Conservation (phyloP, 23 red algal species). For the Gracilaria vermiculophylla region DNA sequence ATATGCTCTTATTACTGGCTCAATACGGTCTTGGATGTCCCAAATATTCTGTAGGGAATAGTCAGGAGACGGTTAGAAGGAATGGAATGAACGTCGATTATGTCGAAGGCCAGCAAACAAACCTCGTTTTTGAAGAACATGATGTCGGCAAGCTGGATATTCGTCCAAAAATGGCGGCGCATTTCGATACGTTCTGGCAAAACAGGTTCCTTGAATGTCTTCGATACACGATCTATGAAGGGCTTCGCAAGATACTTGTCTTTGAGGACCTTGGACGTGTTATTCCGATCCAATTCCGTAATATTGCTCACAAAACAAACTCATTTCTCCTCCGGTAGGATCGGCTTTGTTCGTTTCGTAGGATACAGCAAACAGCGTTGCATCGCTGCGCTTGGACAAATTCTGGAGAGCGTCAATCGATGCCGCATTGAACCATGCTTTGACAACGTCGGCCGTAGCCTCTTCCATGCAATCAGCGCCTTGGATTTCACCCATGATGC, state of each 20-base stretch:
- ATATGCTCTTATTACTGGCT: too few species aligned
- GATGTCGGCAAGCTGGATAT: not conserved
- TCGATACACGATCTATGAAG: not conserved
- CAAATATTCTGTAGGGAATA: too few species aligned
- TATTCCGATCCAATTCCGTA: conserved; percentile 23
- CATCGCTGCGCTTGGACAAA: conserved; percentile 9
- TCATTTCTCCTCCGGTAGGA: conserved; percentile 1
- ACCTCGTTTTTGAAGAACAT: not conserved
- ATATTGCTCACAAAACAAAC: conserved; percentile 16
- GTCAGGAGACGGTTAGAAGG: too few species aligned
- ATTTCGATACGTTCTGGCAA: not conserved
- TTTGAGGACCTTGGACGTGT: conserved; percentile 12
- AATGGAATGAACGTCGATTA: too few species aligned
- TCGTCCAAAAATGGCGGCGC: not conserved
- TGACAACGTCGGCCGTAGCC: not conserved
- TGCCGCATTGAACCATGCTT: conserved; percentile 9
- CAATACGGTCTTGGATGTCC: too few species aligned
- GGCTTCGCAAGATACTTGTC: not conserved
- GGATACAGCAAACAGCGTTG: not conserved
- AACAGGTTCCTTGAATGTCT: not conserved
- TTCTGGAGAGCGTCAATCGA: not conserved
- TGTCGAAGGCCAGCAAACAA: not conserved
- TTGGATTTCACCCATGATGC: conserved; percentile 23
- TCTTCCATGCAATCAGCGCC: not conserved
- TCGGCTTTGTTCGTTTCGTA: not conserved